These are phyloP conservation scores for Lithohypha guttulata DNA, from an alignment of 2,329 filamentous ascomycete species.

Conservation along the genomic window DNA sequence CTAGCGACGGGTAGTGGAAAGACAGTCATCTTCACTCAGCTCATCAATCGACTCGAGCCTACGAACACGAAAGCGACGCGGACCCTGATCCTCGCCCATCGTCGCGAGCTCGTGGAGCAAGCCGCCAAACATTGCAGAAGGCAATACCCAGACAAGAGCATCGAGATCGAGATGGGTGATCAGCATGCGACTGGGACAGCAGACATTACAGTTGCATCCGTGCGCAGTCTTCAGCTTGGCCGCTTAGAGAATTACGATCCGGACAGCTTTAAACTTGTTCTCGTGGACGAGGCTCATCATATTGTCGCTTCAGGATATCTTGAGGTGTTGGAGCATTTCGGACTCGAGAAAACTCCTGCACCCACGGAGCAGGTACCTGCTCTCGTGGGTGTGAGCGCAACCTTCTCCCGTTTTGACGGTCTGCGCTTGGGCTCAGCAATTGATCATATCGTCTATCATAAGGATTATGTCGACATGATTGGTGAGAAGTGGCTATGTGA, in stretches of 20 bases:
- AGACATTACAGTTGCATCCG: constrained; percentile 87
- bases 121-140: constrained; percentile 72
- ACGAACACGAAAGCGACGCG: constrained; percentile 51
- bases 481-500: constrained; percentile 84
- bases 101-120: constrained; percentile 88
- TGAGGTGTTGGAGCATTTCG: constrained; percentile 65
- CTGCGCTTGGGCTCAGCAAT: constrained; percentile 72
- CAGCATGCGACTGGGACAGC: constrained; percentile 65
- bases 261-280: constrained; percentile 67
- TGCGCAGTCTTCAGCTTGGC: constrained; percentile 66
- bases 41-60: constrained; percentile 66
- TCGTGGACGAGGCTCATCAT: constrained; percentile 95
- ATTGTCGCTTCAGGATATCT: constrained; percentile 80
- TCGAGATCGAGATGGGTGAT: constrained; percentile 88
- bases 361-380: constrained; percentile 40
- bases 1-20: constrained; percentile 83
- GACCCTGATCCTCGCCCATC: constrained; percentile 84
- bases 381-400: constrained; percentile 83
- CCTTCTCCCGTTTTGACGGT: constrained; percentile 70
- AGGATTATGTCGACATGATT: constrained; percentile 71
- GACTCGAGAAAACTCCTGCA: constrained; percentile 44
- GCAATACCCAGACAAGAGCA: constrained; percentile 66
- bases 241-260: constrained; percentile 78
- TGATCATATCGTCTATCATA: constrained; percentile 93
- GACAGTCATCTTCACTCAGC: constrained; percentile 92